Evolutionary conservation across 805 yeast genomes (phyloP).

Genomic region (Myxozyma mucilagina): DNA sequence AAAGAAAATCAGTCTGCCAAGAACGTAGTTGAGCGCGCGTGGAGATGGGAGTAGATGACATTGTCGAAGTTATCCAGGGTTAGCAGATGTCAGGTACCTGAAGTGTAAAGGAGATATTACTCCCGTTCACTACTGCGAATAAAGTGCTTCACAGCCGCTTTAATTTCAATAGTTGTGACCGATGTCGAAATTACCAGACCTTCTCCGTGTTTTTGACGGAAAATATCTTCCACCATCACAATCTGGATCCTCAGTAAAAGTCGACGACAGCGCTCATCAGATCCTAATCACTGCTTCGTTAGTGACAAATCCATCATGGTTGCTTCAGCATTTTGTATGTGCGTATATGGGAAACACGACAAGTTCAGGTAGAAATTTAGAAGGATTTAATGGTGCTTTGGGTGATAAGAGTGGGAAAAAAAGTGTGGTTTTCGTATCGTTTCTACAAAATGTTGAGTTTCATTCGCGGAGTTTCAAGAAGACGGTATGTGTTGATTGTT

Average conservation of each 20-base stretch:
- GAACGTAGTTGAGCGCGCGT: too few species aligned
- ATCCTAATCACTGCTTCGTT: constrained; percentile 9
- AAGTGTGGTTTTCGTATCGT: constrained; percentile 21
- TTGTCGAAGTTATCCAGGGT: too few species aligned
- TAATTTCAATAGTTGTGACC: neutral
- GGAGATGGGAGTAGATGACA: too few species aligned
- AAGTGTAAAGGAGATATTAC: too few species aligned
- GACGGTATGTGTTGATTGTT: constrained; percentile 4
- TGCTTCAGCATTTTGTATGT: constrained; percentile 19
- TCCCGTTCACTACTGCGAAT: too few species aligned
- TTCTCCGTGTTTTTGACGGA: constrained; percentile 24
- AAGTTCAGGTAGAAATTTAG: neutral
- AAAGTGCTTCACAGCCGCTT: neutral
- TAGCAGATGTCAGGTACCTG: too few species aligned
- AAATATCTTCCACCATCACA: constrained; percentile 1
- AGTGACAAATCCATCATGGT: constrained; percentile 21
- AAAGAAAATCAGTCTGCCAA: too few species aligned
- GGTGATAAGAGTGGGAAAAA: neutral
- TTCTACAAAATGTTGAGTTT: constrained; percentile 17
- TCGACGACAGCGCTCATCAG: neutral
- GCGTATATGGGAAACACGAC: neutral
- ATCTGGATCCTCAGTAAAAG: neutral
- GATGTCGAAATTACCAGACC: constrained; percentile 19
- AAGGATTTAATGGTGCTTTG: neutral
- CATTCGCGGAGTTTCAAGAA: constrained; percentile 14